A percentile compares a stretch with the other conserved stretches of the same genome.
phyloP scores from a whole-genome alignment of 345 rosid genomes.

The Eucalyptus erythrocorys region DNA sequence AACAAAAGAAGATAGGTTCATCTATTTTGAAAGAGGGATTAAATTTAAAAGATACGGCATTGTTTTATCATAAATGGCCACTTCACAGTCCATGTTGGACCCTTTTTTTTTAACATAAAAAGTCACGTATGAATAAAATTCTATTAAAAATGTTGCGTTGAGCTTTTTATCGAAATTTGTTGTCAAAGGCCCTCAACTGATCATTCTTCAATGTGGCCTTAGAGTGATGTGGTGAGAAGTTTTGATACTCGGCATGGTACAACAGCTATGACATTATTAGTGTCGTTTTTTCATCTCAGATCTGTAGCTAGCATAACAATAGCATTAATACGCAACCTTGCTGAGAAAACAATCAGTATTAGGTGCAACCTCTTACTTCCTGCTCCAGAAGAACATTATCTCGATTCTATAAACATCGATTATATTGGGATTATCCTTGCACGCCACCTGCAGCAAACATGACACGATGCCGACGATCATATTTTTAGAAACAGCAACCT shows the following conservation, averaged over 20 bases:
- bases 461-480: background rate
- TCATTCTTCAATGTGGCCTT: fast-evolving
- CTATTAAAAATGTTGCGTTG: background rate
- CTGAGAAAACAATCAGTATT: background rate
- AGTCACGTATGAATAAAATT: background rate
- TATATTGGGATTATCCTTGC: background rate
- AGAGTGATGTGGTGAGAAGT: background rate
- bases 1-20: background rate
- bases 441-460: background rate
- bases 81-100: background rate
- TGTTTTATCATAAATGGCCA: background rate
- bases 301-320: background rate
- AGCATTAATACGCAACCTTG: background rate
- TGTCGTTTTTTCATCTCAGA: background rate
- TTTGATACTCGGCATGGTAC: fast-evolving
- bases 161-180: background rate
- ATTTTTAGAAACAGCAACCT: background rate
- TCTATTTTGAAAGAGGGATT: background rate
- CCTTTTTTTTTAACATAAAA: background rate
- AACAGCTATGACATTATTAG: background rate
- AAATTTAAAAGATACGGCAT: background rate
- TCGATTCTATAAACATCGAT: background rate
- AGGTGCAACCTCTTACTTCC: background rate
- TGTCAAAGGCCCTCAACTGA: background rate
- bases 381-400: background rate